Evolutionary conservation across 768 basidiomycete genomes (phyloP).

Genomic region (Rhodotorula diobovata): DNA sequence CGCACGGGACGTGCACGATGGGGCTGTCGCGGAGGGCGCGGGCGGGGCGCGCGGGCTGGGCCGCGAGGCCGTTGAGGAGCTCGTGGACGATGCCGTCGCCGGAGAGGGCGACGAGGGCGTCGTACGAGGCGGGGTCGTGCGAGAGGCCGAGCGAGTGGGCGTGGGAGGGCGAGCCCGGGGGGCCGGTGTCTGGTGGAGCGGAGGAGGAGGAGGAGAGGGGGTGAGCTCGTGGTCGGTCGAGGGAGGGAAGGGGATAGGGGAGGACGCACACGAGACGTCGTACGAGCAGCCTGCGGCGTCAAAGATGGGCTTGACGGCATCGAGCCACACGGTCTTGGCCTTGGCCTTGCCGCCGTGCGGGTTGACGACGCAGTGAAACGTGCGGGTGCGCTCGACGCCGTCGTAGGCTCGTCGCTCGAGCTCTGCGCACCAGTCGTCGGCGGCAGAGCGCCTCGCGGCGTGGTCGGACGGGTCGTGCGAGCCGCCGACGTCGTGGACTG

Average conservation of each 20-base stretch:
- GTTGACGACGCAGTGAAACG: constrained; percentile 69
- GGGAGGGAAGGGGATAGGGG: neutral
- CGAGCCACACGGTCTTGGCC: constrained; percentile 55
- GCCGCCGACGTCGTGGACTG: neutral
- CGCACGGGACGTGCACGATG: constrained; percentile 69
- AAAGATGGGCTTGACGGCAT: constrained; percentile 67
- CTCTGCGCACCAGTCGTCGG: neutral
- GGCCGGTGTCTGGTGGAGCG: constrained; percentile 49
- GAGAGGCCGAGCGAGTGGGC: constrained; percentile 62
- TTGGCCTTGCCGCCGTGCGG: constrained; percentile 79
- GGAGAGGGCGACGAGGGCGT: constrained; percentile 69
- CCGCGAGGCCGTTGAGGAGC: constrained; percentile 73
- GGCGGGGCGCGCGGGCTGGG: constrained; percentile 55
- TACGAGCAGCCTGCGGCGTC: constrained; percentile 61
- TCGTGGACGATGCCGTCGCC: constrained; percentile 83
- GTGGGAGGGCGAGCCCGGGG: constrained; percentile 62
- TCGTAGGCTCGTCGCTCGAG: constrained; percentile 4
- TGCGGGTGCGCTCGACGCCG: constrained; percentile 44
- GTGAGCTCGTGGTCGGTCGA: neutral
- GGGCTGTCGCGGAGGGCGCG: constrained; percentile 52
- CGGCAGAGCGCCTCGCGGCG: neutral
- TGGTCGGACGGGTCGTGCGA: neutral
- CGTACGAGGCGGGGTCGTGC: constrained; percentile 57
- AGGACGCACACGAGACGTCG: constrained; percentile 60
- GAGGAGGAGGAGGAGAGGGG: neutral